phyloP scores from a whole-genome alignment of 2,329 filamentous ascomycete species.

The Botrytis tulipae region DNA sequence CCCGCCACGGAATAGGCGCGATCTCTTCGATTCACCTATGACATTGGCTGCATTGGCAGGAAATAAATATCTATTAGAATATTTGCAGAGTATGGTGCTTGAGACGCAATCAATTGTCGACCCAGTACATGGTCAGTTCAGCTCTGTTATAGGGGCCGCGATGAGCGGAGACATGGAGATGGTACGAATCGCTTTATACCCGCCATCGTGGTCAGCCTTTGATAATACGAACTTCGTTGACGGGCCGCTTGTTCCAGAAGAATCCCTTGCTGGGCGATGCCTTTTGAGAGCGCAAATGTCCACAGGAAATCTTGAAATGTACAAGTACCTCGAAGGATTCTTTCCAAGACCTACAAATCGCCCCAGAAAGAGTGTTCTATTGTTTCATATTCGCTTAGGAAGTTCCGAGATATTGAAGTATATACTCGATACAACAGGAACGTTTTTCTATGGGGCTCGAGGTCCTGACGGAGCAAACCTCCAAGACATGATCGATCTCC shows the following conservation, averaged over 20 bases:
- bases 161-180: conserved; percentile 22
- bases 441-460: not conserved
- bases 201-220: conserved; percentile 16
- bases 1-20: rapidly evolving
- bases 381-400: not conserved
- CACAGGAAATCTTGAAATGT: not conserved
- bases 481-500: conserved; percentile 10
- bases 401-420: conserved; percentile 7
- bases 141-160: not conserved
- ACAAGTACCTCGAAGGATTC: not conserved
- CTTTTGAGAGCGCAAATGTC: not conserved
- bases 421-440: not conserved
- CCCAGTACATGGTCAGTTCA: no score
- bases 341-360: not conserved
- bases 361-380: rapidly evolving
- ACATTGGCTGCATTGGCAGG: conserved; percentile 21
- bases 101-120: no score
- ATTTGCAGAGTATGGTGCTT: conserved; percentile 13
- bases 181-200: conserved; percentile 20
- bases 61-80: conserved; percentile 17
- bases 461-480: no score
- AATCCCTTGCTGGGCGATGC: no score
- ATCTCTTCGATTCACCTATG: conserved; percentile 17
- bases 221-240: conserved; percentile 13
- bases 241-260: no score